Conservation (phyloP, 140 eudicot genomes). For the Cichorium intybus region DNA sequence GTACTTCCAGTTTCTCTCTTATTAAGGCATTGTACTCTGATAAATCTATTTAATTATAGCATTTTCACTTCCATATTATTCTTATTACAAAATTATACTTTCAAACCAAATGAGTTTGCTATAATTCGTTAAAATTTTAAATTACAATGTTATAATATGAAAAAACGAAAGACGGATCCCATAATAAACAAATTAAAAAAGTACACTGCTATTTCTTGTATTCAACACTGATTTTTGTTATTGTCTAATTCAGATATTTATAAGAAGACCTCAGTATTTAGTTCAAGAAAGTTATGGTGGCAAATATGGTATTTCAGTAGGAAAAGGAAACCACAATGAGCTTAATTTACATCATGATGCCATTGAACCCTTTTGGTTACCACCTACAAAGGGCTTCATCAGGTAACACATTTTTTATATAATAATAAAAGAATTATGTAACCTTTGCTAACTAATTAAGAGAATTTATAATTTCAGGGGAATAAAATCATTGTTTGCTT, state of each 20-base stretch:
- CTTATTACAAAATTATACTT: no score
- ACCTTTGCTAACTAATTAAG: not conserved
- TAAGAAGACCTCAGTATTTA: slow-evolving; percentile 17
- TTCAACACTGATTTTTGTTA: not conserved
- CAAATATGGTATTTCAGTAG: slow-evolving; percentile 29
- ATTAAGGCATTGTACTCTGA: no score
- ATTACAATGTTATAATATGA: not conserved
- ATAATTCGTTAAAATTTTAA: no score
- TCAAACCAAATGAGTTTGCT: no score
- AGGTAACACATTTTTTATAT: slow-evolving; percentile 11
- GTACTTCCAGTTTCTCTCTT: no score
- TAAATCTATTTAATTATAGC: no score
- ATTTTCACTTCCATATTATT: no score
- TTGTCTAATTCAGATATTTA: slow-evolving; percentile 17
- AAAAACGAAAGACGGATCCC: not conserved
- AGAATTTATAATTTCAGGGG: slow-evolving; percentile 46
- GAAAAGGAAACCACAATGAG: slow-evolving; percentile 38
- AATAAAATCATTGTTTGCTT: slow-evolving; percentile 40
- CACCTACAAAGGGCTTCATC: slow-evolving; percentile 20
- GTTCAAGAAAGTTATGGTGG: slow-evolving; percentile 25
- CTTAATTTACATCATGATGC: slow-evolving; percentile 36
- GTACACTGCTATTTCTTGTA: not conserved
- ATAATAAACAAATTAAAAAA: not conserved
- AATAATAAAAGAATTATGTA: not conserved
- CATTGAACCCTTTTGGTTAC: slow-evolving; percentile 48